These are phyloP conservation scores for Pseudozyma sp. DNA, from an alignment of 1,284 basidiomycete genomes.

Conservation along the genomic window DNA sequence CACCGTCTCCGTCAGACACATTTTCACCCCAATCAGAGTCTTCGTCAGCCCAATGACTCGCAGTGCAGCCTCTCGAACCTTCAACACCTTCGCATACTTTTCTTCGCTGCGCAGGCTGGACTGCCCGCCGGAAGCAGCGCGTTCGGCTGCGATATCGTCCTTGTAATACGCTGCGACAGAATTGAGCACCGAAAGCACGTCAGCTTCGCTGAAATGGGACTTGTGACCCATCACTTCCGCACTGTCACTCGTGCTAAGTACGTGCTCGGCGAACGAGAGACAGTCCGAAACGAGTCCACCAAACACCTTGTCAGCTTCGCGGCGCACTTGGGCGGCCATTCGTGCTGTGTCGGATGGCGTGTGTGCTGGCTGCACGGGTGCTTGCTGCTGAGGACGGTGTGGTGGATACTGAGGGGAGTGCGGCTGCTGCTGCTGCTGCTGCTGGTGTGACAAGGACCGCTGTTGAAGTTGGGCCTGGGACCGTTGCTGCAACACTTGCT, in stretches of 20 bases:
- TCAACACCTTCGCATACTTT: constrained; percentile 13
- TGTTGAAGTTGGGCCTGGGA: background rate
- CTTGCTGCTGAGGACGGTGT: constrained; percentile 6
- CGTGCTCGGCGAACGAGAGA: constrained; percentile 41
- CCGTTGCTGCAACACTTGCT: background rate
- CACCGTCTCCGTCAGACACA: constrained; percentile 23
- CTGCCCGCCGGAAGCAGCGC: background rate
- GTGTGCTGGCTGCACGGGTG: background rate
- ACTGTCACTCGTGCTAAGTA: constrained; percentile 8
- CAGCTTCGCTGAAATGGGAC: constrained; percentile 17
- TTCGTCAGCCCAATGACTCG: constrained; percentile 16
- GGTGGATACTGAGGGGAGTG: background rate
- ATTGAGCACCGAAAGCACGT: constrained; percentile 25
- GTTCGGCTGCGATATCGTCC: constrained; percentile 13
- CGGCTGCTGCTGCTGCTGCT: constrained; percentile 2
- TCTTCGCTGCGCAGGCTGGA: background rate
- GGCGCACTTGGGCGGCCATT: constrained; percentile 12
- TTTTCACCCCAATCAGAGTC: constrained; percentile 14
- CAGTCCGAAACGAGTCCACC: constrained; percentile 23
- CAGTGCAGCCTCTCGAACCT: constrained; percentile 3
- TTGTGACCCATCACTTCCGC: constrained; percentile 8
- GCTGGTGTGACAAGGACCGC: background rate
- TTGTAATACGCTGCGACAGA: constrained; percentile 18
- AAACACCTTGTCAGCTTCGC: constrained; percentile 14
- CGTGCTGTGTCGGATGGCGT: background rate